Evolutionary conservation across 2,329 filamentous ascomycete genomes (phyloP), one percentile per base, ranked within the genome.

Genomic region (Chalaropsis ovoidea): DNA sequence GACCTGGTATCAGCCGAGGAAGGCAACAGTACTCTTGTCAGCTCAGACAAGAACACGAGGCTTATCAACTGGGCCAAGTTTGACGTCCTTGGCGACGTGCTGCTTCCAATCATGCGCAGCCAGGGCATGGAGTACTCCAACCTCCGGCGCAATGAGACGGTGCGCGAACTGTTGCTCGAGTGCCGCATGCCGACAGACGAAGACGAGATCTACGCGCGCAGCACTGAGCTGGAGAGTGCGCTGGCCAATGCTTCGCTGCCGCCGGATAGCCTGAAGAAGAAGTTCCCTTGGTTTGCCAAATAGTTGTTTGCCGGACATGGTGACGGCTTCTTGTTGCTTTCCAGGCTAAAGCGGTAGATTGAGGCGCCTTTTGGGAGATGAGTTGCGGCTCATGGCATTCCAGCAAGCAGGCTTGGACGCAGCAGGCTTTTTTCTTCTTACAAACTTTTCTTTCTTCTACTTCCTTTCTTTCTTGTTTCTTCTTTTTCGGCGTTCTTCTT

Each of bases 41-140:
- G 88, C 7, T 80, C 83, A 1, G 81, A 84, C 68, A 84, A 80
- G 45, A 22, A 27, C 22, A 56, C 27, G 2, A 84, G 90, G 69
- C 81, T 89, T 63, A 89, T 99, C 73, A 97, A 97, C 74, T 99
- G 94, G 94, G 91, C 88, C 76, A 99, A 99, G 74, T 99, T 97
- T 71, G 93, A 97, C 75, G 87, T 99, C 41, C 86, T 97, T 76
- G 92, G 92, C 6, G 93, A 97, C 70, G 89, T 96, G 4, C 82
- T 97, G 64, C 80, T 96, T 67, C 88, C 90, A 1, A 86, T 99
- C 65, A 95, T 96, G 82, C 88, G 87, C 76, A 96, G 93, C 71
- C 92, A 97, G 75, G 88, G 89, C 64, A 85, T 85, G 61, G 86
- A 90, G 4, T 96, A 96, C 71, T 83, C 85, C 31, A 87, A 86